Evolutionary conservation across 495 filamentous ascomycete species (phyloP), one percentile per base, ranked within the genome.

Genomic region (Podospora sp.): DNA sequence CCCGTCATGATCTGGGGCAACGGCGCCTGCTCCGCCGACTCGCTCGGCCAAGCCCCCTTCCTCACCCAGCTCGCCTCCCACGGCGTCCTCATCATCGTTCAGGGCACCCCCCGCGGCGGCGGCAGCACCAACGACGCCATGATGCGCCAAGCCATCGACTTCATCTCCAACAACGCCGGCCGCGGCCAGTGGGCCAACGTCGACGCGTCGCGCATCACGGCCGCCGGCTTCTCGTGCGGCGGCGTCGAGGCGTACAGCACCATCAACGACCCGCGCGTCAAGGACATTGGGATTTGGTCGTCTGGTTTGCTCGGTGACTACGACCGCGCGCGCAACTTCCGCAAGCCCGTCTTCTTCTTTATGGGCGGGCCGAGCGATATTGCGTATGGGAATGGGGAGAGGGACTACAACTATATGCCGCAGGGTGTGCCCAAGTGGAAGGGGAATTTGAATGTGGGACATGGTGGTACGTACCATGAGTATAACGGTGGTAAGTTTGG

Each of bases 1-100:
- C 68, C 62, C 29, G 60, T 78, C 65, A 57, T 79, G 61, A 57
- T 80, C 62, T 78, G 76, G 75, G 76, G 75, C 52, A 75, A 78
- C 66, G 76, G 76, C 64, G 75, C 57, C 52, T 78, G 76, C 73
- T 62, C 56, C 20, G 68, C 69, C 65, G 60, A 75, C 58, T 70
- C 69, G 25, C 64, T 65, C 11, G 36, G 24, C 53, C 57, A 62
- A 1, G 57, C 14, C 14, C 16, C 50, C 27, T 67, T 75, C 35
- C 71, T 79, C 16, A 62, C 60, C 20, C 57, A 77, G 20, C 25
- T 76, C 20, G 72, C 74, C 26, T 72, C 73, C 18, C 65, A 76
- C 66, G 76, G 77, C 51, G 52, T 75, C 26, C 64, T 79, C 25
- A 69, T 74, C 62, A 74, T 79, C 65, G 69, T 76, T 20, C 56